These are phyloP conservation scores for Alternaria conjuncta DNA, from an alignment of 2,329 filamentous ascomycete species.

Conservation along the genomic window DNA sequence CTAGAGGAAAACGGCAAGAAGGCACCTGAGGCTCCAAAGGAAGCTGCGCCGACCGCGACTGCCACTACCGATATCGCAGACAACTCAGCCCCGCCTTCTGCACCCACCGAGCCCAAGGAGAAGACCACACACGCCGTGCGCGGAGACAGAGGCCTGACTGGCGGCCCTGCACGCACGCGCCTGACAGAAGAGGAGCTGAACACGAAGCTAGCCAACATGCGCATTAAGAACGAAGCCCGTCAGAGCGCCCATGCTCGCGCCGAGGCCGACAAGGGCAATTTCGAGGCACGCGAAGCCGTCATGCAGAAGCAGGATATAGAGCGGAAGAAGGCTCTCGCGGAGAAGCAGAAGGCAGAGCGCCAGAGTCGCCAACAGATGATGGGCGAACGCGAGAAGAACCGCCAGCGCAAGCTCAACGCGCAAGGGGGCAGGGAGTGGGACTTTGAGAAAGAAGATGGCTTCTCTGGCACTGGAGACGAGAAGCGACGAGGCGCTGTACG, in stretches of 20 bases:
- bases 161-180: conserved; percentile 41
- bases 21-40: conserved; percentile 23
- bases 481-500: conserved; percentile 54
- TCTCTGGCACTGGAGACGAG: conserved; percentile 50
- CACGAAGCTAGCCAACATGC: conserved; percentile 66
- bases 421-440: conserved; percentile 68
- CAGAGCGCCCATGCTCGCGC: conserved; percentile 67
- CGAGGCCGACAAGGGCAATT: conserved; percentile 71
- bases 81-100: conserved; percentile 18
- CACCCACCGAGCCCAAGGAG: conserved; percentile 31
- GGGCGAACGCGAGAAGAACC: conserved; percentile 66
- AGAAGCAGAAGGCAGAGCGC: conserved; percentile 54
- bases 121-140: conserved; percentile 38
- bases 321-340: conserved; percentile 45
- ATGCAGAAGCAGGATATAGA: conserved; percentile 58
- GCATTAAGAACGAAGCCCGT: conserved; percentile 65
- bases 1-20: conserved; percentile 21
- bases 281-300: conserved; percentile 67
- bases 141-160: conserved; percentile 43
- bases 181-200: conserved; percentile 69
- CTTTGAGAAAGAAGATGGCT: conserved; percentile 66
- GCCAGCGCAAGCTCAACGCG: conserved; percentile 64
- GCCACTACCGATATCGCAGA: conserved; percentile 14
- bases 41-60: conserved; percentile 27
- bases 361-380: conserved; percentile 65